These are phyloP conservation scores for Laburnicola sp. DNA, from an alignment of 2,329 filamentous ascomycete genomes.

Conservation along the genomic window DNA sequence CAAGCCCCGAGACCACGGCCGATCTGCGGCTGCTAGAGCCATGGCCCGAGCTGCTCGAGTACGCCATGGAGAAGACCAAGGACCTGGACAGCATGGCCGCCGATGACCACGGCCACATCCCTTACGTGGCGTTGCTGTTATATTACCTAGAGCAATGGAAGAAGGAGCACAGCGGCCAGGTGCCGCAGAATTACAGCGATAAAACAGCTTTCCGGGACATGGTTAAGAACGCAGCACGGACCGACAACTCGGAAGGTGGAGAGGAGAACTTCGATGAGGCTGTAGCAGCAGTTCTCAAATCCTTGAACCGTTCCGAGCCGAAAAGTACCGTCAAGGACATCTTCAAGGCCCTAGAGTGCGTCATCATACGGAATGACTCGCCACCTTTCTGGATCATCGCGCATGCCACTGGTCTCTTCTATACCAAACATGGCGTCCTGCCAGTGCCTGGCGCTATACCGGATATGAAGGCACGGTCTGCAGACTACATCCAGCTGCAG, in stretches of 20 bases:
- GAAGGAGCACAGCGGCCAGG: slow-evolving; percentile 64
- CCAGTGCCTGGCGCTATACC: slow-evolving; percentile 86
- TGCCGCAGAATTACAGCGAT: slow-evolving; percentile 77
- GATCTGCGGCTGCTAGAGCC: slow-evolving; percentile 83
- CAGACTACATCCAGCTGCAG: slow-evolving; percentile 86
- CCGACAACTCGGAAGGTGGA: slow-evolving; percentile 75
- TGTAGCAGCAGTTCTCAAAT: slow-evolving; percentile 81
- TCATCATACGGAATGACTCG: slow-evolving; percentile 50
- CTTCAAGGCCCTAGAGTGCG: slow-evolving; percentile 69
- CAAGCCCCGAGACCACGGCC: slow-evolving; percentile 79
- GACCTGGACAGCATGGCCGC: slow-evolving; percentile 70
- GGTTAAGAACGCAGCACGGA: slow-evolving; percentile 69
- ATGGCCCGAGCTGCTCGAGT: slow-evolving; percentile 78
- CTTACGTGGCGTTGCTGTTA: slow-evolving; percentile 80
- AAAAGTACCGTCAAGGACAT: slow-evolving; percentile 74
- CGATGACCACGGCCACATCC: slow-evolving; percentile 88
- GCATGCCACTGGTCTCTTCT: slow-evolving; percentile 75
- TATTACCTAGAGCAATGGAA: slow-evolving; percentile 85
- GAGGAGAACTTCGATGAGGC: slow-evolving; percentile 99
- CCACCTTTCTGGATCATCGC: slow-evolving; percentile 89
- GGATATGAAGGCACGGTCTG: slow-evolving; percentile 96
- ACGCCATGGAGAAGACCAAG: slow-evolving; percentile 67
- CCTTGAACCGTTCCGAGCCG: slow-evolving; percentile 70
- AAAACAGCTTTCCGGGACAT: slow-evolving; percentile 79
- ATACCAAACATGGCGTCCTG: slow-evolving; percentile 70